phyloP scores from a whole-genome alignment of 2,329 filamentous ascomycete genomes.

The Arthrinium phaeospermum region DNA sequence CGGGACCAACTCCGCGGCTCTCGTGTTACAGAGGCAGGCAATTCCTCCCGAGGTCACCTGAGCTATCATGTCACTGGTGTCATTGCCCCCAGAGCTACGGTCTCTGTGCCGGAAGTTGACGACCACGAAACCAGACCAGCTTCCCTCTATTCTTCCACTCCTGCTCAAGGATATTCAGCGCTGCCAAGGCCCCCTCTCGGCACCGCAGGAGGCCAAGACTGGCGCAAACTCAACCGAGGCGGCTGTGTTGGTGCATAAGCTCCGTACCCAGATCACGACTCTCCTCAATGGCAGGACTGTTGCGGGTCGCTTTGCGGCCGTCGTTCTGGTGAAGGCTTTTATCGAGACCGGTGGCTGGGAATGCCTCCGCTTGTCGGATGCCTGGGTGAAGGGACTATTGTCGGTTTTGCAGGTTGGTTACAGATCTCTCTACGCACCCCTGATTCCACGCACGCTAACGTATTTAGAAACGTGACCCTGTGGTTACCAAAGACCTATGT shows the following conservation, averaged over 20 bases:
- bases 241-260: conserved; percentile 76
- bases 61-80: conserved; percentile 39
- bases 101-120: conserved; percentile 73
- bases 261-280: conserved; percentile 78
- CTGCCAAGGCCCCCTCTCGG: conserved; percentile 67
- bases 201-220: conserved; percentile 62
- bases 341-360: conserved; percentile 88
- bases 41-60: neutral
- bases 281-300: conserved; percentile 77
- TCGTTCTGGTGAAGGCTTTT: conserved; percentile 78
- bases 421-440: neutral
- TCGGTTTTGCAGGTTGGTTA: conserved; percentile 69
- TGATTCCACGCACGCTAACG: conserved; percentile 15
- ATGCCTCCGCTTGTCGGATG: conserved; percentile 71
- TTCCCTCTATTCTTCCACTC: conserved; percentile 74
- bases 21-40: neutral
- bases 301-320: conserved; percentile 78
- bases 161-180: conserved; percentile 67
- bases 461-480: conserved; percentile 74
- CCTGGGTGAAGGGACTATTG: conserved; percentile 80
- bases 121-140: conserved; percentile 72
- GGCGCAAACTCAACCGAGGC: conserved; percentile 69
- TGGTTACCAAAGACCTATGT: conserved; percentile 75
- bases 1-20: neutral
- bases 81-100: conserved; percentile 62